Percentiles rank a stretch among this genome's conserved stretches.
Conservation (phyloP, 2,329 filamentous ascomycete genomes). For the Ascochyta rabiei region DNA sequence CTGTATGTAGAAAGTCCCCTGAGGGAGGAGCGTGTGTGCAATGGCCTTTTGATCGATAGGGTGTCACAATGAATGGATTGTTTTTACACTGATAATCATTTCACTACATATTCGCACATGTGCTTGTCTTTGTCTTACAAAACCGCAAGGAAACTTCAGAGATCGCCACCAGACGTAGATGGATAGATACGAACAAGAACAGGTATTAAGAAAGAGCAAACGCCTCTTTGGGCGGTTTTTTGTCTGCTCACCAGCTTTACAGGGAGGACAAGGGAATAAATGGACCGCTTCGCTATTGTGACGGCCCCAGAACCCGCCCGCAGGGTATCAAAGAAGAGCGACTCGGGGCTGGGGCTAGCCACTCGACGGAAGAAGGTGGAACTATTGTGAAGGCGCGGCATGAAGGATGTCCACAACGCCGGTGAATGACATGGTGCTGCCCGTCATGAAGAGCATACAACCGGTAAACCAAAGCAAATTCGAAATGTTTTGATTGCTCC, state of each 20-base stretch:
- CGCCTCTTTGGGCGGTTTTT: conserved; percentile 19
- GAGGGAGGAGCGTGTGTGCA: neutral
- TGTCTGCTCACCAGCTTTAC: conserved; percentile 20
- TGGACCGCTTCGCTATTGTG: conserved; percentile 28
- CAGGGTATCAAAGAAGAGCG: conserved; percentile 47
- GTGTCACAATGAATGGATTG: conserved; percentile 2
- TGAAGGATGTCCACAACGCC: conserved; percentile 47
- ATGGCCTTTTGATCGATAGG: neutral
- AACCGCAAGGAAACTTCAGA: conserved; percentile 18
- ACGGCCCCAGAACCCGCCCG: conserved; percentile 33
- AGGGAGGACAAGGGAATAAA: conserved; percentile 21
- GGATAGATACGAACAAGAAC: conserved; percentile 22
- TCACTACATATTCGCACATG: conserved; percentile 19
- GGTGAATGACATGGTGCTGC: conserved; percentile 40
- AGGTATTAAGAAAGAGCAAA: conserved; percentile 29
- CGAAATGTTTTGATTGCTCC: conserved; percentile 36
- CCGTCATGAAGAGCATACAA: conserved; percentile 45
- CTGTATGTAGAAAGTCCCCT: neutral
- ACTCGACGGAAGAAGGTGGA: conserved; percentile 38
- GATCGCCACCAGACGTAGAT: conserved; percentile 17
- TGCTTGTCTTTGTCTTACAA: conserved; percentile 23
- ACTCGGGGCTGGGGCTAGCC: conserved; percentile 38
- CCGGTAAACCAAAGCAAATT: conserved; percentile 43
- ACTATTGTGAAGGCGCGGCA: conserved; percentile 25
- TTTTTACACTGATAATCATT: conserved; percentile 16